Conservation (phyloP, 768 basidiomycete species). For the Hydnum rufescens region DNA sequence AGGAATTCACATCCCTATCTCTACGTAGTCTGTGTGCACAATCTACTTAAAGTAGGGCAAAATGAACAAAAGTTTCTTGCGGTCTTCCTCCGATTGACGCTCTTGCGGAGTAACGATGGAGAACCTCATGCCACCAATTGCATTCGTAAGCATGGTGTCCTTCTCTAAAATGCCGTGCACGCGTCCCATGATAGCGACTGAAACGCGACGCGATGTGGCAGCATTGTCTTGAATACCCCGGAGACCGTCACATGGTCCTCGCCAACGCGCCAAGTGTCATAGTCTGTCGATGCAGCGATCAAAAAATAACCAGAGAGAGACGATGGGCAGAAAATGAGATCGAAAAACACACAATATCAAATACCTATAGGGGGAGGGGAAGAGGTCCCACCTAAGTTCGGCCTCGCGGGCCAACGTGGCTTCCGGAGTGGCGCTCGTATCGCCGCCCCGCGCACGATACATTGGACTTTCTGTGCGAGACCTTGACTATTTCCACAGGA, state of each 20-base stretch:
- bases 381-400: constrained; percentile 48
- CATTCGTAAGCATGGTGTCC: constrained; percentile 40
- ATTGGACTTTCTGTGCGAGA: constrained; percentile 91
- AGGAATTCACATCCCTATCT: too few species aligned
- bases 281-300: constrained; percentile 81
- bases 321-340: background rate
- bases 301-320: constrained; percentile 52
- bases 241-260: constrained; percentile 71
- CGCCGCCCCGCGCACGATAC: constrained; percentile 85
- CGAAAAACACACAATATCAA: background rate
- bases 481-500: constrained; percentile 96
- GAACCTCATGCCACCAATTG: constrained; percentile 66
- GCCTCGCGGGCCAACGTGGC: constrained; percentile 91
- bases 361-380: constrained; percentile 15
- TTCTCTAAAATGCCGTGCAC: constrained; percentile 37
- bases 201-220: constrained; percentile 60
- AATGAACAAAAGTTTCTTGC: constrained; percentile 50
- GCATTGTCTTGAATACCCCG: constrained; percentile 91
- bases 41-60: constrained; percentile 48
- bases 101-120: constrained; percentile 56
- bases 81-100: constrained; percentile 32
- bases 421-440: constrained; percentile 94
- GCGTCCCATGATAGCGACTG: constrained; percentile 46
- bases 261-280: constrained; percentile 81
- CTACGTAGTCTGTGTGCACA: too few species aligned